Conservation (phyloP, 345 rosid species). For the Populus davidiana region DNA sequence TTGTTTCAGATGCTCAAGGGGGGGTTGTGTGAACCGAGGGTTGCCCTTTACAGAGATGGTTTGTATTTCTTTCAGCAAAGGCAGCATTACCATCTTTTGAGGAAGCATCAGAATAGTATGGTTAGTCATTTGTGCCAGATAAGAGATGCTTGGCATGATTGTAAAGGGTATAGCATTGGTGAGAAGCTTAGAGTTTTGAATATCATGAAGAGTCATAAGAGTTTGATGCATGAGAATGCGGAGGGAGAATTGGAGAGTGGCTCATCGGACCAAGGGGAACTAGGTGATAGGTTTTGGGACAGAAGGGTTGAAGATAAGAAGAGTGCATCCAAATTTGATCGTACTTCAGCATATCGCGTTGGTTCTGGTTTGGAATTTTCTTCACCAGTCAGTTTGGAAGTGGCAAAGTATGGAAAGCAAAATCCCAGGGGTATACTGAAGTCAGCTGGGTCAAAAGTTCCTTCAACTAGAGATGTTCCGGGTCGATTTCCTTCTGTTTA, state of each 20-base stretch:
- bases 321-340: conserved; percentile 38
- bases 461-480: conserved; percentile 36
- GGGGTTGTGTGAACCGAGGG: conserved; percentile 93
- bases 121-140: conserved; percentile 73
- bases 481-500: conserved; percentile 41
- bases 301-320: conserved; percentile 59
- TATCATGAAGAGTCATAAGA: conserved; percentile 76
- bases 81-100: conserved; percentile 72
- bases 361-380: conserved; percentile 50
- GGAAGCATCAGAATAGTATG: conserved; percentile 79
- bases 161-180: conserved; percentile 74
- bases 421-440: conserved; percentile 61
- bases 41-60: conserved; percentile 83
- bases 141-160: conserved; percentile 84
- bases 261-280: conserved; percentile 60
- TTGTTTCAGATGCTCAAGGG: conserved; percentile 88
- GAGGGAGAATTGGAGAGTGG: conserved; percentile 58
- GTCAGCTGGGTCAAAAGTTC: conserved; percentile 46
- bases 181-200: conserved; percentile 90
- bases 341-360: conserved; percentile 36
- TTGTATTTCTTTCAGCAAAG: conserved; percentile 60
- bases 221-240: conserved; percentile 66
- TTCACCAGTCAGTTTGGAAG: conserved; percentile 36
- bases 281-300: conserved; percentile 53
- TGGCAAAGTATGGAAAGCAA: conserved; percentile 50